A percentile compares a stretch with the other conserved stretches of the same genome.
Evolutionary conservation across 148 eudicot species (phyloP).

Genomic region (Heliamphora exappendiculata): DNA sequence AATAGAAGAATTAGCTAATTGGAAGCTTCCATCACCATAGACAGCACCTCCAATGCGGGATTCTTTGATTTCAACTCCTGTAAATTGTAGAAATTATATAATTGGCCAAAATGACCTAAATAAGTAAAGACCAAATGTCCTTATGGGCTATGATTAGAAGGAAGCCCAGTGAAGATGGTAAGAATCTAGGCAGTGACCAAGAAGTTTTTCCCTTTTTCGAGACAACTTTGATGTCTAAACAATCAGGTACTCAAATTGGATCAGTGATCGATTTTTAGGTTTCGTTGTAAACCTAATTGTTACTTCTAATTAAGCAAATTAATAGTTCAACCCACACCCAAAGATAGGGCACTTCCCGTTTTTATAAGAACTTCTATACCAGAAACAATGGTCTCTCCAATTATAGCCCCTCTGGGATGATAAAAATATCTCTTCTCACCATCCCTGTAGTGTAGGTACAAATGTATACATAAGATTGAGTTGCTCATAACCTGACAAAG

Average conservation of each 20-base stretch:
- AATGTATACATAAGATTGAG: no score
- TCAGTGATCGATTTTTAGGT: not conserved
- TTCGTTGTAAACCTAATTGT: not conserved
- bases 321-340: not conserved
- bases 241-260: not conserved
- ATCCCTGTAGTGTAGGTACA: no score
- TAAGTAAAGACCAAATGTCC: not conserved
- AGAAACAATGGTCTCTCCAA: not conserved
- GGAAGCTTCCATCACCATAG: no score
- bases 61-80: not conserved
- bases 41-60: no score
- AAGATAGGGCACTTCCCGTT: not conserved
- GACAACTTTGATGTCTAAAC: not conserved
- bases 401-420: no score
- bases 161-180: not conserved
- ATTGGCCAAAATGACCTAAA: not conserved
- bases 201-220: not conserved
- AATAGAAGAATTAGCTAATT: conserved; percentile 3
- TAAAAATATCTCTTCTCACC: no score
- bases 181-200: not conserved
- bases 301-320: not conserved
- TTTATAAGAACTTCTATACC: not conserved
- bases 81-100: not conserved
- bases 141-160: not conserved
- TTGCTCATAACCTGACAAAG: no score